Percentiles rank a stretch among this genome's conserved stretches.
phyloP scores from a whole-genome alignment of 1,284 basidiomycete species.

The Earliella scabrosa region DNA sequence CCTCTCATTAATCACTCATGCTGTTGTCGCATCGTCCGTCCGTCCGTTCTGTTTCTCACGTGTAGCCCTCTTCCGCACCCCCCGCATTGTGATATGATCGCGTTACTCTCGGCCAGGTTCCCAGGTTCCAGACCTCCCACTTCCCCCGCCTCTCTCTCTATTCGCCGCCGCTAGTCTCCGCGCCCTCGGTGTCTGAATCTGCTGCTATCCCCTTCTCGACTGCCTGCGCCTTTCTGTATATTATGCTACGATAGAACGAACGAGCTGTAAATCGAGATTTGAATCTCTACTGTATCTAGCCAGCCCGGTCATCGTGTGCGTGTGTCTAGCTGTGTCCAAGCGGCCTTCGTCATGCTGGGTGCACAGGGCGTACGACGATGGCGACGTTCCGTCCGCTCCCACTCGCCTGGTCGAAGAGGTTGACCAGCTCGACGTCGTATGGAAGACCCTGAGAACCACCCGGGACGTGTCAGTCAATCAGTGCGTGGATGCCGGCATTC shows the following conservation, averaged over 20 bases:
- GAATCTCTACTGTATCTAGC: background rate
- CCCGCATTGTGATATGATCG: background rate
- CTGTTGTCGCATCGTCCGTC: constrained; percentile 24
- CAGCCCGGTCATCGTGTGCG: too few relatives aligned
- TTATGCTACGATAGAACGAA: constrained; percentile 5
- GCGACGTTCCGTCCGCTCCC: constrained; percentile 71
- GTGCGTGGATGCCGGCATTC: background rate
- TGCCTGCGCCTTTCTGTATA: constrained; percentile 10
- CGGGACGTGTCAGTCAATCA: too few relatives aligned
- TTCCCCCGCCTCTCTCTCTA: background rate
- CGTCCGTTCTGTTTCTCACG: constrained; percentile 20
- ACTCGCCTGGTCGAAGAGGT: constrained; percentile 67
- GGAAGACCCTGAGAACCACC: constrained; percentile 15
- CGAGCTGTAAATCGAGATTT: background rate
- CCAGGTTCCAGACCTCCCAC: background rate
- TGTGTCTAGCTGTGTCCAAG: too few relatives aligned
- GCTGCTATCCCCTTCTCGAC: too few relatives aligned
- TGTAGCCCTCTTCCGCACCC: constrained; percentile 20
- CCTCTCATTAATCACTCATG: background rate
- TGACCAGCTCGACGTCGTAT: constrained; percentile 51
- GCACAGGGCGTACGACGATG: constrained; percentile 31
- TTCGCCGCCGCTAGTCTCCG: too few relatives aligned
- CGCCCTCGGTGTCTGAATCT: too few relatives aligned
- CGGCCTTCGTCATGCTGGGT: background rate
- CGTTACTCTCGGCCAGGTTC: background rate